Percentiles rank a stretch among this genome's conserved stretches.
These are phyloP conservation scores for Extremus antarcticus DNA, from an alignment of 495 filamentous ascomycete genomes.

Conservation along the genomic window DNA sequence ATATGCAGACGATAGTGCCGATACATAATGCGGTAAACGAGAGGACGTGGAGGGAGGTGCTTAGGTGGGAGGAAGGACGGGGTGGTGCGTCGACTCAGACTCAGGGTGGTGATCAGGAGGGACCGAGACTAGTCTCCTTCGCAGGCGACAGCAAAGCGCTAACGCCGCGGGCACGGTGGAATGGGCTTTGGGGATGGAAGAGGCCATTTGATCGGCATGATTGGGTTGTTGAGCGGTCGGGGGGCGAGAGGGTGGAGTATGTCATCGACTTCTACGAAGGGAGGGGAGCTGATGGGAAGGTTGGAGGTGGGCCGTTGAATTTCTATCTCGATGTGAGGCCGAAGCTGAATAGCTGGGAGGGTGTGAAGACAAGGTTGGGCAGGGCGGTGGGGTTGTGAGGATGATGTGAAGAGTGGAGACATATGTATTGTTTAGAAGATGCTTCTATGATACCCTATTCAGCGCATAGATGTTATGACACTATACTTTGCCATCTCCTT, in stretches of 20 bases:
- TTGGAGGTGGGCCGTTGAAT: slow-evolving; percentile 46
- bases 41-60: slow-evolving; percentile 34
- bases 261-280: slow-evolving; percentile 97
- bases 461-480: too few species aligned
- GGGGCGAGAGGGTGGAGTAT: slow-evolving; percentile 70
- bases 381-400: neutral
- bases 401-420: too few species aligned
- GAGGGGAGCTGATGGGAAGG: slow-evolving; percentile 35
- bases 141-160: slow-evolving; percentile 49
- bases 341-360: slow-evolving; percentile 87
- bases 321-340: slow-evolving; percentile 94
- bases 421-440: too few species aligned
- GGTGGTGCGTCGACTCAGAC: slow-evolving; percentile 43
- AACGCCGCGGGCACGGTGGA: slow-evolving; percentile 72
- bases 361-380: slow-evolving; percentile 65
- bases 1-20: slow-evolving; percentile 84
- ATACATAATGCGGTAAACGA: slow-evolving; percentile 88
- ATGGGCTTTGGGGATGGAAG: slow-evolving; percentile 75
- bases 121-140: slow-evolving; percentile 77
- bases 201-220: slow-evolving; percentile 92
- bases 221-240: slow-evolving; percentile 92
- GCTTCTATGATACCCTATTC: neutral
- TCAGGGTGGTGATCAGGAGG: too few species aligned
- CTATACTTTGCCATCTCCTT: neutral
- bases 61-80: slow-evolving; percentile 65